Base-by-base conservation (phyloP, 257 asterid genomes). In the Nicotiana noctiflora region DNA sequence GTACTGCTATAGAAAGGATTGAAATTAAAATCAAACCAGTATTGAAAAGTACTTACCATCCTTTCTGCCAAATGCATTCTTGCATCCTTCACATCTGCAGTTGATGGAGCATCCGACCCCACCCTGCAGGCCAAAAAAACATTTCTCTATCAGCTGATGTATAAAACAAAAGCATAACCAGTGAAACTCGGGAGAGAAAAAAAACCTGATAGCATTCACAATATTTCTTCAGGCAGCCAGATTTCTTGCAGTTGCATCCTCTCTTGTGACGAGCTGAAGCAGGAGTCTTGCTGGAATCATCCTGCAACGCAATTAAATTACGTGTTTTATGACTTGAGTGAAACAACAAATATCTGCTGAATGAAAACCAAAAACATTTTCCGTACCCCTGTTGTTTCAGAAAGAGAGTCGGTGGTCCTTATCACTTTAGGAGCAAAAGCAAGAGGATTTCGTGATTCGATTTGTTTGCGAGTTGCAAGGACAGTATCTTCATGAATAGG, bases 191-290 rank as follows among this genome's bases (percentile, higher is more conserved):
- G 55, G 44, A 18, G 27, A 9, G n/a, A 0, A 63, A 2, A 27
- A 63, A 63, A 74, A 95, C 98, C 99, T 95, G 99, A 91, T 90
- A 95, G 92, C 99, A 95, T 91, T 95, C 99, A 19, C 99, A 95
- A 83, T 95, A 95, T 86, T 92, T 95, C 91, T 95, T 95, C 77
- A 95, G 88, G 89, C 99, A 95, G 23, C 96, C 96, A 1, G 99
- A 95, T 82, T 95, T 95, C 67, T 93, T 95, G 94, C 99, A 95
- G 91, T 95, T 95, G 91, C 99, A 95, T 84, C 99, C 99, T 88
- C 99, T 82, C 84, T 95, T 95, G 83, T 95, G 99, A 64, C 99
- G 94, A 64, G 99, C 98, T 64, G 99, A 95, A 84, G 97, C 98
- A 56, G 99, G 99, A 44, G 99, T 95, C 83, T 91, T 90, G 87